Conservation (phyloP, 139 green algal genomes). For the Picochlorum sp. region DNA sequence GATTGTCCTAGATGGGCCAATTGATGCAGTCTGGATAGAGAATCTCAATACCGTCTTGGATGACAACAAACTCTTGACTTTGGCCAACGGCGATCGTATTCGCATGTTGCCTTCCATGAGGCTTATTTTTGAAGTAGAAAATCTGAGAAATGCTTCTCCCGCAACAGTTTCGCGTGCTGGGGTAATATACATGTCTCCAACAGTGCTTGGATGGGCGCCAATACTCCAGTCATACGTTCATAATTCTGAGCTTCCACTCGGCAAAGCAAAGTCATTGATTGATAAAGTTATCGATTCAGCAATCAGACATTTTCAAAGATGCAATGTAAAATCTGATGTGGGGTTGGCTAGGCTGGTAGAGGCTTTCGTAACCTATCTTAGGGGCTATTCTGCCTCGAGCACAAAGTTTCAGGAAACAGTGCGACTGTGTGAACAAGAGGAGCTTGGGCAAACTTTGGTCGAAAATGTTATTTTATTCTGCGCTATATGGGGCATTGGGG, state of each 20-base stretch:
- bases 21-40: constrained; percentile 98
- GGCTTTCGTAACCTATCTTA: constrained; percentile 10
- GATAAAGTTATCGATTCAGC: neutral
- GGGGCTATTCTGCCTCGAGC: neutral
- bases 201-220: constrained; percentile 85
- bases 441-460: neutral
- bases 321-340: no score
- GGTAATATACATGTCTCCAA: constrained; percentile 91
- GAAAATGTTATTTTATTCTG: constrained; percentile 87
- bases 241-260: neutral
- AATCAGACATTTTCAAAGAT: neutral
- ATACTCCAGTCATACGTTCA: constrained; percentile 59
- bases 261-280: constrained; percentile 27
- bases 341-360: neutral
- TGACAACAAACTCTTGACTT: constrained; percentile 94
- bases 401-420: no score
- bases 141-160: constrained; percentile 88
- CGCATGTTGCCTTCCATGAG: constrained; percentile 88
- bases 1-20: constrained; percentile 93
- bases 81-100: constrained; percentile 94
- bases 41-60: constrained; percentile 97
- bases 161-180: constrained; percentile 84
- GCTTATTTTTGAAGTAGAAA: constrained; percentile 89
- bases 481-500: constrained; percentile 74
- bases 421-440: no score